Evolutionary conservation across 352 stramenopile species (phyloP).

Genomic region (Phytophthora palmivora): DNA sequence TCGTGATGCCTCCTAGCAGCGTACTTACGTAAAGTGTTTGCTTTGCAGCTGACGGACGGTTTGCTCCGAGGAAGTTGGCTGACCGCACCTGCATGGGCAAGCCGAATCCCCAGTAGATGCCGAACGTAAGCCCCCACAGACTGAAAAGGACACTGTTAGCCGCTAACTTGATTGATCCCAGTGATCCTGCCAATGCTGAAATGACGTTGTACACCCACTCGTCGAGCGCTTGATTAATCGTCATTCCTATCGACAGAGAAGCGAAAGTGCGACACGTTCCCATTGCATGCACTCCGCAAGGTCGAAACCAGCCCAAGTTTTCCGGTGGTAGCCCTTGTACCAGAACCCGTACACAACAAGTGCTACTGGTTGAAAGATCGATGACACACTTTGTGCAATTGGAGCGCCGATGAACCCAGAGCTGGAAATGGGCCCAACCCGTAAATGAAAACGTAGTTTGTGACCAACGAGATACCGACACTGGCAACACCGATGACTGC

Average conservation of each 20-base stretch:
- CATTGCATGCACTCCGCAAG: conserved; percentile 63
- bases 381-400: conserved; percentile 77
- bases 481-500: conserved; percentile 76
- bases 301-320: conserved; percentile 78
- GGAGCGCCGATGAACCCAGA: conserved; percentile 81
- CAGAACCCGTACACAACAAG: conserved; percentile 75
- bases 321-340: conserved; percentile 83
- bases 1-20: conserved; percentile 61
- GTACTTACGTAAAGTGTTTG: conserved; percentile 75
- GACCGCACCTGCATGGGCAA: conserved; percentile 79
- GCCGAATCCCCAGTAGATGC: conserved; percentile 86
- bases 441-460: conserved; percentile 87
- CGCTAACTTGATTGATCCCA: conserved; percentile 69
- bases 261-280: conserved; percentile 74
- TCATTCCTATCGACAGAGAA: conserved; percentile 77
- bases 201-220: conserved; percentile 86
- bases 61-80: conserved; percentile 81
- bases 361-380: conserved; percentile 77
- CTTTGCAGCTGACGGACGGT: conserved; percentile 63
- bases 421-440: conserved; percentile 61
- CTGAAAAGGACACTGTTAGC: conserved; percentile 87
- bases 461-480: conserved; percentile 68
- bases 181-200: conserved; percentile 65
- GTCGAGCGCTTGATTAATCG: conserved; percentile 78
- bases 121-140: conserved; percentile 84